These are phyloP conservation scores for Parastagonospora nodorum DNA, from an alignment of 2,329 filamentous ascomycete species.

Conservation along the genomic window DNA sequence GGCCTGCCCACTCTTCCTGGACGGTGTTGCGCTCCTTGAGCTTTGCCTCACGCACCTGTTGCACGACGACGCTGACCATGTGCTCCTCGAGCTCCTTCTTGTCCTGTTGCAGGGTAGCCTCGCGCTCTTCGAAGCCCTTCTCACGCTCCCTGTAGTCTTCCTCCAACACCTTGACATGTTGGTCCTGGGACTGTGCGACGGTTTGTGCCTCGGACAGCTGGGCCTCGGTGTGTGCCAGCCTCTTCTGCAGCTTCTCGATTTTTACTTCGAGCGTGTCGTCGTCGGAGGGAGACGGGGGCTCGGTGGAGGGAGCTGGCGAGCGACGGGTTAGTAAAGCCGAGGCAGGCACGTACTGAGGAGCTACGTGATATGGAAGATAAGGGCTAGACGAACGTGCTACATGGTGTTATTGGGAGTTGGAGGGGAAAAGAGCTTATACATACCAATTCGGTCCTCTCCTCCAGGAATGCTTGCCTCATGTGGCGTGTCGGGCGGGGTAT, in stretches of 20 bases:
- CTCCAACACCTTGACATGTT: constrained; percentile 37
- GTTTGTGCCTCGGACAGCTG: constrained; percentile 44
- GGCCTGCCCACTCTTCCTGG: constrained; percentile 40
- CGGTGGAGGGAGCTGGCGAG: constrained; percentile 16
- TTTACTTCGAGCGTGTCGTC: constrained; percentile 38
- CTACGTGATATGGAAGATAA: constrained; percentile 24
- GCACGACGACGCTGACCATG: constrained; percentile 49
- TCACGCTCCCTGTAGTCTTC: constrained; percentile 41
- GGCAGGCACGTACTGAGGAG: constrained; percentile 19
- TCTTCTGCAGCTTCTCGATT: constrained; percentile 39
- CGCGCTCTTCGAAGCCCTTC: constrained; percentile 37
- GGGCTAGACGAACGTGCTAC: constrained; percentile 13
- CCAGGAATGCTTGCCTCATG: constrained; percentile 19
- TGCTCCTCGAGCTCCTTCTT: constrained; percentile 49
- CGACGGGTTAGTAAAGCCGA: constrained; percentile 26
- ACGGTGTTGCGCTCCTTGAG: constrained; percentile 43
- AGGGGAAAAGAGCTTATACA: constrained; percentile 8
- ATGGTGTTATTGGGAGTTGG: constrained; percentile 28
- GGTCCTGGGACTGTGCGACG: constrained; percentile 33
- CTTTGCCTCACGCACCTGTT: constrained; percentile 48
- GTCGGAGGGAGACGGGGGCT: constrained; percentile 32
- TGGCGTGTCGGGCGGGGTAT: constrained; percentile 43
- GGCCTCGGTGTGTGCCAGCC: constrained; percentile 33
- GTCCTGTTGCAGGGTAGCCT: constrained; percentile 37
- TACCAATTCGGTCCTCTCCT: constrained; percentile 24